phyloP scores from a whole-genome alignment of 2,329 filamentous ascomycete genomes.

The Paecilomyces niveus region DNA sequence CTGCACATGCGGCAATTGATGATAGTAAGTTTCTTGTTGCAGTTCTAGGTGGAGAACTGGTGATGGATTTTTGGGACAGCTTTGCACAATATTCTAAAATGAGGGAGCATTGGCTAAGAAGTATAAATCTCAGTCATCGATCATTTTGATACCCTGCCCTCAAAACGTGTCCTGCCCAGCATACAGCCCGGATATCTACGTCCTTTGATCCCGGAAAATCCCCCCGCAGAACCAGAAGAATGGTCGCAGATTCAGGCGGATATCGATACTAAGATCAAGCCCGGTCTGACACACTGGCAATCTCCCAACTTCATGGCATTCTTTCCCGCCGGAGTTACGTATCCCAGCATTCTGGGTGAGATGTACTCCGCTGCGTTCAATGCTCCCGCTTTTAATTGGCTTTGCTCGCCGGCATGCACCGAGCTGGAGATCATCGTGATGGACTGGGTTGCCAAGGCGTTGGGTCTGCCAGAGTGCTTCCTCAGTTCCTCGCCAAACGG shows the following conservation, averaged over 20 bases:
- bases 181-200: conserved; percentile 81
- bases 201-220: conserved; percentile 64
- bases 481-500: conserved; percentile 57
- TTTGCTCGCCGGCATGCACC: conserved; percentile 85
- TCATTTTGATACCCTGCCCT: conserved; percentile 71
- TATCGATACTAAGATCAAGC: conserved; percentile 78
- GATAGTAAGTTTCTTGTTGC: conserved; percentile 56
- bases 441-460: conserved; percentile 78
- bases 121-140: conserved; percentile 56
- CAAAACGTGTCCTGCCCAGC: conserved; percentile 65
- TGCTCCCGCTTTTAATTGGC: conserved; percentile 93
- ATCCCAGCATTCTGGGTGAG: conserved; percentile 79
- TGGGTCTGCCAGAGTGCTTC: conserved; percentile 67
- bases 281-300: conserved; percentile 91
- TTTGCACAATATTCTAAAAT: neutral
- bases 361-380: conserved; percentile 86
- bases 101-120: conserved; percentile 1
- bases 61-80: neutral
- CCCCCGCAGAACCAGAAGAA: conserved; percentile 59
- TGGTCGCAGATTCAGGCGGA: conserved; percentile 78
- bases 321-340: conserved; percentile 77
- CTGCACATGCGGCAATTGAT: conserved; percentile 71
- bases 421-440: conserved; percentile 89
- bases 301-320: conserved; percentile 94
- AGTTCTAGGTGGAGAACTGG: conserved; percentile 3